Base-by-base conservation (phyloP, 2,329 filamentous ascomycete species). In the Alternaria metachromatica region DNA sequence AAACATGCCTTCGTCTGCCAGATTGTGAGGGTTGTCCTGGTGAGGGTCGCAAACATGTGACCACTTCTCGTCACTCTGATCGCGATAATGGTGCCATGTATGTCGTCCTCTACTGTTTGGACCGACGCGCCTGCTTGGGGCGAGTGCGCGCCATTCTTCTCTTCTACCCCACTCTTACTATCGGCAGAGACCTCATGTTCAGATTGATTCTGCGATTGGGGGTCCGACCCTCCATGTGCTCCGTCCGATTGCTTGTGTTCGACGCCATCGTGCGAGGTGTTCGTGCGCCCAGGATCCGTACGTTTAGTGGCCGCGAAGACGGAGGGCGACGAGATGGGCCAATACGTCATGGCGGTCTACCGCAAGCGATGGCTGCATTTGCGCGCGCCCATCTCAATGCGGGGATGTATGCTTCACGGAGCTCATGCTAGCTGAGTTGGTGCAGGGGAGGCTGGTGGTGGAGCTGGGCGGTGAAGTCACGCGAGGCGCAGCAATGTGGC, bases 1-100 rank as follows among this genome's bases (percentile, higher is more conserved):
- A 74, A n/a, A 67, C 84, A 64, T 85, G 94, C 93, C 87, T 95
- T 95, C 59, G 93, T 95, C 82, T 99, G 96, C 96, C 96, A 99
- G 70, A 99, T 87, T n/a, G 92, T 93, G 79, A 99, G 88, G 12
- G 92, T 92, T 2, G 92, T 92, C 6, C 87, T 84, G 1, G 95
- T 97, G 76, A 97, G 93, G 50, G 93, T 93, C 55, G 92, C 92
- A 81, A 99, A 97, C 65, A 92, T 83, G 74, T 94, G 91, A 44
- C 94, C 94, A 60, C 87, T 90, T 48, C 94, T 89, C 3, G 94
- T 92, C 44, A 94, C 87, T 67, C 89, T 89, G 58, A 97, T 84
- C 7, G 92, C 92, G 65, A 93, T 82, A 58, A 97, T 88, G 86
- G 87, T 76, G 91, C 91, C 75, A 84, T 87, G 73, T 23, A 81